phyloP scores from a whole-genome alignment of 2,329 filamentous ascomycete species.

The Xylariales sp. region DNA sequence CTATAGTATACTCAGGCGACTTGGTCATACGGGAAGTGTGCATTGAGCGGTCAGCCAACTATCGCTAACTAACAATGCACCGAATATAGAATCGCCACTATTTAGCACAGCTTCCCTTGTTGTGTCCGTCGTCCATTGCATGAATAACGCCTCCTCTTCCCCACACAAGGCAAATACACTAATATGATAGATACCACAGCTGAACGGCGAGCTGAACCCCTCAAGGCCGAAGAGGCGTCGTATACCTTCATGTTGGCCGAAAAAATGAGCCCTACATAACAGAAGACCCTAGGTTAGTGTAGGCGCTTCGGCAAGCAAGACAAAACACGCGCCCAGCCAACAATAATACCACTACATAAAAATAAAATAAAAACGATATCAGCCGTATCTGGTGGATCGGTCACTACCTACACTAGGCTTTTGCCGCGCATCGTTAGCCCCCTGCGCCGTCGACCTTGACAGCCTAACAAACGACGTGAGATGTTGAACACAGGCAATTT shows the following conservation, averaged over 20 bases:
- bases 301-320: conserved; percentile 11
- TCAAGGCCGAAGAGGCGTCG: conserved; percentile 20
- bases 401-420: neutral
- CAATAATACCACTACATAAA: conserved; percentile 1
- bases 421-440: neutral
- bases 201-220: conserved; percentile 25
- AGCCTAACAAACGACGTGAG: neutral
- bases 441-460: neutral
- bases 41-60: neutral
- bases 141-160: conserved; percentile 9
- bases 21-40: conserved; percentile 17
- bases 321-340: conserved; percentile 10
- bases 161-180: conserved; percentile 6
- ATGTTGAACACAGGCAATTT: conserved; percentile 12
- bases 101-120: conserved; percentile 1
- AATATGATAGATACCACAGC: conserved; percentile 11
- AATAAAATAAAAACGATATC: neutral
- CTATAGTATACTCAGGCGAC: neutral
- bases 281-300: conserved; percentile 13
- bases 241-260: conserved; percentile 1
- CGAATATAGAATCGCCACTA: conserved; percentile 11
- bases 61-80: conserved; percentile 7
- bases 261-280: conserved; percentile 9
- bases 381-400: conserved; percentile 13
- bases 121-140: conserved; percentile 7